Conservation (phyloP, 257 asterid species). For the Anisodus acutangulus region DNA sequence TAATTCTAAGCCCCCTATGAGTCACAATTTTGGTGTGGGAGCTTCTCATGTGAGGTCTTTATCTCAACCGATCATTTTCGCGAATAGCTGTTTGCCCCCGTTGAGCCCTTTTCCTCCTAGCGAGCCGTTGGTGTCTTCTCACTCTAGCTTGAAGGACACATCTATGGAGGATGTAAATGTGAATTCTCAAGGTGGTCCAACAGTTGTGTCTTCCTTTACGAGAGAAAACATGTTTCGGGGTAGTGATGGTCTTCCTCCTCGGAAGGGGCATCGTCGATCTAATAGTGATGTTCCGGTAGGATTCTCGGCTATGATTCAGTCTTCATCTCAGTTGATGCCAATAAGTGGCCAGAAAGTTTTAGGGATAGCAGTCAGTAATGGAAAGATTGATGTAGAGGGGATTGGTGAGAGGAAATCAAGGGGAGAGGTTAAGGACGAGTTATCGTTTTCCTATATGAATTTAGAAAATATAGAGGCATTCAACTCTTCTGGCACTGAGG, state of each 20-base stretch:
- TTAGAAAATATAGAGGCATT: conserved; percentile 44
- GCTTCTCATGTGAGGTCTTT: conserved; percentile 60
- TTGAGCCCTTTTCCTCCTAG: conserved; percentile 79
- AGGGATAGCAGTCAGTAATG: too few species aligned
- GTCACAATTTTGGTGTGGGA: conserved; percentile 45
- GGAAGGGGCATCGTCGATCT: conserved; percentile 76
- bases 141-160: conserved; percentile 42
- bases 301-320: conserved; percentile 75
- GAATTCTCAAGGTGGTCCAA: conserved; percentile 48
- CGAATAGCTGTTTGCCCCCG: conserved; percentile 72
- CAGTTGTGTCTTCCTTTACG: conserved; percentile 40
- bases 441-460: conserved; percentile 60
- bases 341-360: conserved; percentile 54
- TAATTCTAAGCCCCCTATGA: conserved; percentile 57
- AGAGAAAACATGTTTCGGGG: conserved; percentile 49
- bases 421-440: conserved; percentile 68
- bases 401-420: conserved; percentile 50
- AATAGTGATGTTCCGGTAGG: conserved; percentile 80
- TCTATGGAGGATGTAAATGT: conserved; percentile 72
- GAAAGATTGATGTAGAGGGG: too few species aligned
- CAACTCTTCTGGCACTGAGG: conserved; percentile 37
- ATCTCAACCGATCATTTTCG: conserved; percentile 62
- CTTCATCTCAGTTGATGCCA: conserved; percentile 82
- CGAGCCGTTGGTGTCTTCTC: conserved; percentile 49
- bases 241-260: conserved; percentile 67